Conservation (phyloP, 768 basidiomycete species). For the Suillus decipiens region DNA sequence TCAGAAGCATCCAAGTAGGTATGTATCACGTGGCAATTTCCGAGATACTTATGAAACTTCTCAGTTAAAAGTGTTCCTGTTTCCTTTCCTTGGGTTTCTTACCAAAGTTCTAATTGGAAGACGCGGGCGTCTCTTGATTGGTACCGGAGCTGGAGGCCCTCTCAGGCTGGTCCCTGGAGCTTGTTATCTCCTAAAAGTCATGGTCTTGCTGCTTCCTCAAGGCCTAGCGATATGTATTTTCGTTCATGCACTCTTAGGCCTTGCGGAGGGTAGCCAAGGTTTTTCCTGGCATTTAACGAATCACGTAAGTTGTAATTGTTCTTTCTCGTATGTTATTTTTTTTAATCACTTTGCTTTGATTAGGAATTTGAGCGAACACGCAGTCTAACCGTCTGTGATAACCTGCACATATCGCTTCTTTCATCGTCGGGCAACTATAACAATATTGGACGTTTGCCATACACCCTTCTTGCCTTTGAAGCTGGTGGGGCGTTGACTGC, state of each 20-base stretch:
- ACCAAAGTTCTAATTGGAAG: slow-evolving; percentile 11
- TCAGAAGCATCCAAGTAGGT: neutral
- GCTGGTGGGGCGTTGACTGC: slow-evolving; percentile 37
- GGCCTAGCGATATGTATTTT: slow-evolving; percentile 7
- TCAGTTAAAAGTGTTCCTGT: slow-evolving; percentile 1
- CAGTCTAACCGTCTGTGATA: slow-evolving; percentile 20
- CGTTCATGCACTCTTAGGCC: slow-evolving; percentile 1
- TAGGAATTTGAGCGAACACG: slow-evolving; percentile 2
- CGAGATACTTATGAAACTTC: slow-evolving; percentile 7
- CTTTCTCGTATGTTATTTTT: neutral
- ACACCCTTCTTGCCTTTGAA: slow-evolving; percentile 44
- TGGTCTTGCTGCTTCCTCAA: slow-evolving; percentile 16
- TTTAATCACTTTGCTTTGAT: neutral
- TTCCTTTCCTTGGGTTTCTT: slow-evolving; percentile 6
- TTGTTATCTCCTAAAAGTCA: slow-evolving; percentile 12
- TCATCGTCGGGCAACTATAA: neutral
- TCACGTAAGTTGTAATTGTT: slow-evolving; percentile 2
- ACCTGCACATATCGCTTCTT: slow-evolving; percentile 13
- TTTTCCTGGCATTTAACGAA: slow-evolving; percentile 11
- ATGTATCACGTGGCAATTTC: slow-evolving; percentile 4
- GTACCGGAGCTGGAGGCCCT: slow-evolving; percentile 11
- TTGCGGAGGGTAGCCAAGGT: neutral
- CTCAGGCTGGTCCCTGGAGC: slow-evolving; percentile 20
- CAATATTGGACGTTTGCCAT: slow-evolving; percentile 34
- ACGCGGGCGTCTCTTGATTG: slow-evolving; percentile 13